Conservation (phyloP, 148 eudicot species). For the Limonium bicolor region DNA sequence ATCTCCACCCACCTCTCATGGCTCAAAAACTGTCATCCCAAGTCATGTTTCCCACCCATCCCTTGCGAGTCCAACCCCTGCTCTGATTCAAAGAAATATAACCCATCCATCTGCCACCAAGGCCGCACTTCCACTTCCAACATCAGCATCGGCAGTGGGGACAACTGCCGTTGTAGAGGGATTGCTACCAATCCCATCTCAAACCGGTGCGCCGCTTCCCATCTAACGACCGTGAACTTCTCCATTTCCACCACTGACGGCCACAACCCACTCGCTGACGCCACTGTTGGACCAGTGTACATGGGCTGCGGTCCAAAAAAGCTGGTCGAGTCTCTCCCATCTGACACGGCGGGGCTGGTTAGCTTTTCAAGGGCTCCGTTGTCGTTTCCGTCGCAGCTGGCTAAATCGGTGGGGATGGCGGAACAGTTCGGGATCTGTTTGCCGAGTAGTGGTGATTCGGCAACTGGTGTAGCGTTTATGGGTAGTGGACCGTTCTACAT, state of each 20-base stretch:
- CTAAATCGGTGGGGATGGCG: not conserved
- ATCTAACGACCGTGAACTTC: slow-evolving; percentile 10
- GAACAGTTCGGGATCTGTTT: slow-evolving; percentile 24
- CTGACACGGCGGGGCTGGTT: slow-evolving; percentile 17
- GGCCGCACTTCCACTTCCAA: slow-evolving; percentile 5
- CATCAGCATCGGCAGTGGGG: not conserved
- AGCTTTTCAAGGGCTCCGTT: slow-evolving; percentile 21
- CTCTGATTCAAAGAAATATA: too few relatives aligned
- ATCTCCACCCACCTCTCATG: slow-evolving; percentile 19
- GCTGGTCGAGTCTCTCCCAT: slow-evolving; percentile 15
- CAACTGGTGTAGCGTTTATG: slow-evolving; percentile 29
- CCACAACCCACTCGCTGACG: slow-evolving; percentile 11
- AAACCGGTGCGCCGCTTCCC: slow-evolving; percentile 14
- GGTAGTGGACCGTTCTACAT: slow-evolving; percentile 29
- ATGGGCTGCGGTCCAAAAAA: slow-evolving; percentile 21
- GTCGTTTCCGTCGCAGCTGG: slow-evolving; percentile 18
- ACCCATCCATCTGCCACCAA: slow-evolving; percentile 2
- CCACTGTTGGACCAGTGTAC: slow-evolving; percentile 3
- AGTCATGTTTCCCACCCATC: slow-evolving; percentile 1
- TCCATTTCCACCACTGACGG: slow-evolving; percentile 16
- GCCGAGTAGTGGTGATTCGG: slow-evolving; percentile 6
- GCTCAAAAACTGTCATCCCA: slow-evolving; percentile 8
- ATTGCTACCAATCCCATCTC: slow-evolving; percentile 19
- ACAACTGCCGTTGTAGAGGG: not conserved
- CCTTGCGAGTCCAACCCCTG: slow-evolving; percentile 8